phyloP scores from a whole-genome alignment of 495 filamentous ascomycete genomes.

The Penicillium bovifimosum region DNA sequence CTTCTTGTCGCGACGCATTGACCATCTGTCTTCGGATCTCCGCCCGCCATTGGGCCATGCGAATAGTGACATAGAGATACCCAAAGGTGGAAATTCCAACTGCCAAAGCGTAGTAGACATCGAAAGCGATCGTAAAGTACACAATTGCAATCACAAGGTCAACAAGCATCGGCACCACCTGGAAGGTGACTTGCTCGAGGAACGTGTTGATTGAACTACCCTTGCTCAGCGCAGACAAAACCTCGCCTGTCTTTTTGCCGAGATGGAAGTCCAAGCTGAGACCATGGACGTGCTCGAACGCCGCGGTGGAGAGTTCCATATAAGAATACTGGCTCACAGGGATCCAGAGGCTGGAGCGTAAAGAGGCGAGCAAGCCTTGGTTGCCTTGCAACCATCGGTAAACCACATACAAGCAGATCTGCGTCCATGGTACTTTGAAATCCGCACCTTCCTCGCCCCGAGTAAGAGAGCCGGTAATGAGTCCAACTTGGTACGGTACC shows the following conservation, averaged over 20 bases:
- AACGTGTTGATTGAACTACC: slow-evolving; percentile 95
- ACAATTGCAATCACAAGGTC: slow-evolving; percentile 83
- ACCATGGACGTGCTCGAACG: slow-evolving; percentile 94
- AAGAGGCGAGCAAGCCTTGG: slow-evolving; percentile 77
- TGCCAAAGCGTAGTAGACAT: slow-evolving; percentile 88
- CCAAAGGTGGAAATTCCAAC: slow-evolving; percentile 89
- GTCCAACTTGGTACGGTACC: slow-evolving; percentile 70
- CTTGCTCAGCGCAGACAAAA: slow-evolving; percentile 90
- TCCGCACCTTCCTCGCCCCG: slow-evolving; percentile 39
- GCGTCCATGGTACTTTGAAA: slow-evolving; percentile 55
- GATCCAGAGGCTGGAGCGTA: slow-evolving; percentile 83
- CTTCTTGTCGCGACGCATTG: slow-evolving; percentile 87
- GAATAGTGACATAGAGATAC: slow-evolving; percentile 92
- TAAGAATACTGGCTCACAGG: slow-evolving; percentile 96
- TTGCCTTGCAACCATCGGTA: slow-evolving; percentile 83
- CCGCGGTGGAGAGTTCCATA: slow-evolving; percentile 84
- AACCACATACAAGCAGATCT: slow-evolving; percentile 72
- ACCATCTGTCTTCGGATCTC: slow-evolving; percentile 90
- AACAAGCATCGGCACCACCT: slow-evolving; percentile 89
- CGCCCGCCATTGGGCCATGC: slow-evolving; percentile 89
- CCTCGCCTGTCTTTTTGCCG: slow-evolving; percentile 93
- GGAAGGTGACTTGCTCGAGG: slow-evolving; percentile 91
- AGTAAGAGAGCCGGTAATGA: slow-evolving; percentile 63
- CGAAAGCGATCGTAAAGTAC: slow-evolving; percentile 75
- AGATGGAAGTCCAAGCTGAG: slow-evolving; percentile 95